These are phyloP conservation scores for Pyrenochaeta sp. DNA, from an alignment of 2,329 filamentous ascomycete species.

Conservation along the genomic window DNA sequence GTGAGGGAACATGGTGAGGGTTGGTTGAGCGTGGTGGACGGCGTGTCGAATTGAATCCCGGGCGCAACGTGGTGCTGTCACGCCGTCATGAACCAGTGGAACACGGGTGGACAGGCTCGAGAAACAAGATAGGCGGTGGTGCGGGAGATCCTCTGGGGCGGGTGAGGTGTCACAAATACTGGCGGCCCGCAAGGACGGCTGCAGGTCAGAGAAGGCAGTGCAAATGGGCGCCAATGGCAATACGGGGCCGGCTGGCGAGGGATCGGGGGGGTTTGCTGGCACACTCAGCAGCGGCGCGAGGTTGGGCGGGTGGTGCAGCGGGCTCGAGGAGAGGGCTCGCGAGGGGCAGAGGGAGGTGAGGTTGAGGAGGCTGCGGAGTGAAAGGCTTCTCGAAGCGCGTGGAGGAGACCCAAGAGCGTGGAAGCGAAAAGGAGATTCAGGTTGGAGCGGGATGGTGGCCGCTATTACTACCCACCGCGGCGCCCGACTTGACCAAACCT, in stretches of 20 bases:
- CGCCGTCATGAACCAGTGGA: slow-evolving; percentile 38
- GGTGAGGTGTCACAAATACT: slow-evolving; percentile 42
- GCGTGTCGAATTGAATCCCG: slow-evolving; percentile 9
- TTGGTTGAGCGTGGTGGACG: slow-evolving; percentile 7
- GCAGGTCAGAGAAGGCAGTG: slow-evolving; percentile 39
- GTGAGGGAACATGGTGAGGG: slow-evolving; percentile 45
- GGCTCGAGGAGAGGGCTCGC: slow-evolving; percentile 3
- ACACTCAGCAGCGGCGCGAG: not conserved
- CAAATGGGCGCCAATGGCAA: slow-evolving; percentile 15
- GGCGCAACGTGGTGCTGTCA: slow-evolving; percentile 38
- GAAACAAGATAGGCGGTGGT: slow-evolving; percentile 19
- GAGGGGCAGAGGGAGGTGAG: slow-evolving; percentile 10
- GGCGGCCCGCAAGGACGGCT: slow-evolving; percentile 44
- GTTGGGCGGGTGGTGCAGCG: slow-evolving; percentile 9
- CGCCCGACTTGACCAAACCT: slow-evolving; percentile 36
- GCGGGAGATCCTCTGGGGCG: slow-evolving; percentile 37
- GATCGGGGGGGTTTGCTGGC: not conserved
- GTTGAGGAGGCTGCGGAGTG: slow-evolving; percentile 19
- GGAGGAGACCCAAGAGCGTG: slow-evolving; percentile 42
- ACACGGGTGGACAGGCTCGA: slow-evolving; percentile 15
- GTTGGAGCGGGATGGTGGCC: slow-evolving; percentile 40
- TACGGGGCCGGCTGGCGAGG: slow-evolving; percentile 3
- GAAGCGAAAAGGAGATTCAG: slow-evolving; percentile 47
- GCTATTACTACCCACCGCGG: slow-evolving; percentile 42
- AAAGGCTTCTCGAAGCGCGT: slow-evolving; percentile 44